Conservation (phyloP, 2,329 filamentous ascomycete genomes). For the Apiospora arundinis region DNA sequence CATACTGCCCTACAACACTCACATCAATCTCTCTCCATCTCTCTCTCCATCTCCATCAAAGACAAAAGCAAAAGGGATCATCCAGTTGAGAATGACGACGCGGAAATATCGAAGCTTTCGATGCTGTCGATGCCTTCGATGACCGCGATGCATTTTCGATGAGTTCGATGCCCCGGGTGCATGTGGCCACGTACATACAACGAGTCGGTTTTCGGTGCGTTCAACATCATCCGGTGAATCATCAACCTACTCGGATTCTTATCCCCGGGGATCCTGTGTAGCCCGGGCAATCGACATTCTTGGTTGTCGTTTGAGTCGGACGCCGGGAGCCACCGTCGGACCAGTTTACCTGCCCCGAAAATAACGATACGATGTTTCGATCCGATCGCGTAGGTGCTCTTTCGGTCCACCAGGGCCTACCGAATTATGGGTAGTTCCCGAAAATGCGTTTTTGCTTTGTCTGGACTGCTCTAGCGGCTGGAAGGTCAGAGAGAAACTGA, state of each 20-base stretch:
- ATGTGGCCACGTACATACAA: not conserved
- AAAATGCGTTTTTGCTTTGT: slow-evolving; percentile 12
- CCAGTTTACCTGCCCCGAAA: not conserved
- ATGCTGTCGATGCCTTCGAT: not conserved
- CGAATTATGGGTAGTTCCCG: slow-evolving; percentile 14
- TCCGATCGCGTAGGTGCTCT: not conserved
- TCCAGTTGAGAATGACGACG: not conserved
- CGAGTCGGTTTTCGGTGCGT: not conserved
- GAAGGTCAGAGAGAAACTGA: not conserved
- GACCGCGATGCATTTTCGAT: not conserved
- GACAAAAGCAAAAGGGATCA: not conserved
- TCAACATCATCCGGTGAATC: not conserved
- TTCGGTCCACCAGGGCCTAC: not conserved
- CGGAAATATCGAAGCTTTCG: not conserved
- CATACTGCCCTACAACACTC: not conserved
- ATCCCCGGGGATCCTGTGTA: not conserved
- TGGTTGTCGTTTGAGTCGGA: not conserved
- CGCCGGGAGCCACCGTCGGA: not conserved
- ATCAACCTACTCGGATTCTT: not conserved
- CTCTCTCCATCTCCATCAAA: not conserved
- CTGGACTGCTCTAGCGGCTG: not conserved
- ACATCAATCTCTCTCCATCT: not conserved
- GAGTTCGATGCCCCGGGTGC: not conserved
- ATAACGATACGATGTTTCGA: not conserved
- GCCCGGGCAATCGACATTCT: not conserved